phyloP scores from a whole-genome alignment of 345 rosid species.

The Syzygium oleosum region DNA sequence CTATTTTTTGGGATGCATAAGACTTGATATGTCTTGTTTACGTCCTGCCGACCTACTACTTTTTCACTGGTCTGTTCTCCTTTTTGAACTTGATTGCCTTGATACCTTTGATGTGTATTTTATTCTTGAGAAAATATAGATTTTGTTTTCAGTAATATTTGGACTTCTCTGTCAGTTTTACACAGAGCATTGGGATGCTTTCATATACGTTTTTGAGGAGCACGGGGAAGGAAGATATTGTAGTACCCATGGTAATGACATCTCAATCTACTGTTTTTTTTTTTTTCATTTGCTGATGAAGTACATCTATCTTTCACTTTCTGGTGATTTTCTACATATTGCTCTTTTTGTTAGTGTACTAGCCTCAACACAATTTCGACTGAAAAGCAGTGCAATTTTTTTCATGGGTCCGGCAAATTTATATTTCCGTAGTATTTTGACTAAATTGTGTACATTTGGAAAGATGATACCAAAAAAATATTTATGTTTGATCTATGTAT shows the following conservation, averaged over 20 bases:
- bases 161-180: conserved; percentile 43
- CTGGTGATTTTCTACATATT: neutral
- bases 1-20: neutral
- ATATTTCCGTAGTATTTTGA: neutral
- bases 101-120: neutral
- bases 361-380: neutral
- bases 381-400: neutral
- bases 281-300: neutral
- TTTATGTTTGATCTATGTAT: neutral
- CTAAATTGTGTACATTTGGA: neutral
- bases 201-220: conserved; percentile 89
- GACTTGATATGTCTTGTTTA: neutral
- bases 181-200: conserved; percentile 88
- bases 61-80: neutral
- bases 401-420: neutral
- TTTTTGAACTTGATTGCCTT: neutral
- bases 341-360: neutral
- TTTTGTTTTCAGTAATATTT: neutral
- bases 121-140: neutral
- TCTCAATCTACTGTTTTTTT: neutral
- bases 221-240: conserved; percentile 88
- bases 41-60: neutral
- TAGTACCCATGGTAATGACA: conserved; percentile 86
- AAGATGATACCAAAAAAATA: neutral
- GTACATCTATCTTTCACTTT: neutral